Percentiles rank a stretch among this genome's conserved stretches.
Evolutionary conservation across 1,284 basidiomycete species (phyloP).

Genomic region (Microbotryum violaceum): DNA sequence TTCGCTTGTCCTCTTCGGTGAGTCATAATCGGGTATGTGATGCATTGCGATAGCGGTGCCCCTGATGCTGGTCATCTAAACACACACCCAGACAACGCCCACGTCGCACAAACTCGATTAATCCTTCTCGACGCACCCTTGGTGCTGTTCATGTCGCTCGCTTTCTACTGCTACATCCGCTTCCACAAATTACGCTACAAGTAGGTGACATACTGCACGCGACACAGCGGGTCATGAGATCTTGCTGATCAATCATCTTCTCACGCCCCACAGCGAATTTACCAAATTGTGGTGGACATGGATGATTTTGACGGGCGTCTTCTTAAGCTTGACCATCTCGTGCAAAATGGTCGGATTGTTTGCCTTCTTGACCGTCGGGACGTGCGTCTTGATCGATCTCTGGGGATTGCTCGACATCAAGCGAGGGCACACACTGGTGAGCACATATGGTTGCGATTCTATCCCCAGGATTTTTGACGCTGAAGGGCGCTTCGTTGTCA

Average conservation of each 20-base stretch:
- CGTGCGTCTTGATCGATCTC: constrained; percentile 84
- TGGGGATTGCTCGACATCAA: constrained; percentile 90
- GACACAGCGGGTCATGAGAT: neutral
- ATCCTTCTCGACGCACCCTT: constrained; percentile 92
- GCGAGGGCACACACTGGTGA: constrained; percentile 73
- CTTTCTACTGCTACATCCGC: constrained; percentile 88
- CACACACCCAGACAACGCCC: constrained; percentile 70
- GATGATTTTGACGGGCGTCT: constrained; percentile 81
- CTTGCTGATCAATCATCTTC: no score
- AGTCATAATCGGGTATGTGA: neutral
- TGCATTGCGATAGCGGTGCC: neutral
- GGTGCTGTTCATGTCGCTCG: constrained; percentile 90
- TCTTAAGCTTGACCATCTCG: constrained; percentile 90
- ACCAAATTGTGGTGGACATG: constrained; percentile 88
- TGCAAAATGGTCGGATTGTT: constrained; percentile 98
- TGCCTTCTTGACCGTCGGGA: constrained; percentile 80
- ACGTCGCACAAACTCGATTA: constrained; percentile 87
- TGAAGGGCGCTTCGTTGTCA: constrained; percentile 4
- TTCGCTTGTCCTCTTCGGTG: constrained; percentile 74
- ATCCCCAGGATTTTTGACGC: neutral
- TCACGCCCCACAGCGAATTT: constrained; percentile 58
- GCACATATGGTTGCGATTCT: constrained; percentile 34
- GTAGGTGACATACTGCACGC: constrained; percentile 43
- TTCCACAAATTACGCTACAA: constrained; percentile 91
- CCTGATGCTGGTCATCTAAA: neutral